Conservation (phyloP, 208 protist species). For the Lotmaria passim region DNA sequence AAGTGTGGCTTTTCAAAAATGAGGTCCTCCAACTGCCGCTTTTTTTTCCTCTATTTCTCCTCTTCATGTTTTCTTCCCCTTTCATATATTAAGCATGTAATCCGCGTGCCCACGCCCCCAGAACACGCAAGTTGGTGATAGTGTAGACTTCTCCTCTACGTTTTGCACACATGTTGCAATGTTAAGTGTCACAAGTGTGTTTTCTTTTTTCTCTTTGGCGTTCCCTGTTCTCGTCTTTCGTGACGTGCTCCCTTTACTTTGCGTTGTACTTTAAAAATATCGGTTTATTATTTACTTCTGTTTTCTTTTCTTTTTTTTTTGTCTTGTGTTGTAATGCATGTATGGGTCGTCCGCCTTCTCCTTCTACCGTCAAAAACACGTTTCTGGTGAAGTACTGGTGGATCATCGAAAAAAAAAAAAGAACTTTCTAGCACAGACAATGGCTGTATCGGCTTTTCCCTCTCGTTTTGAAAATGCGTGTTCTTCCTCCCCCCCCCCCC, state of each 20-base stretch:
- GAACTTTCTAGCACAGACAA: no score
- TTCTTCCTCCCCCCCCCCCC: no score
- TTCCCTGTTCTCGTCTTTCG: neutral
- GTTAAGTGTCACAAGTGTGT: no score
- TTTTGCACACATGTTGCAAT: neutral
- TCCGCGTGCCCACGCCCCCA: no score
- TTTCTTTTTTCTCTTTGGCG: neutral
- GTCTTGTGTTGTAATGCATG: neutral
- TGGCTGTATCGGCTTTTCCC: no score
- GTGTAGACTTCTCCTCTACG: neutral
- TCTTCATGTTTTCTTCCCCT: neutral
- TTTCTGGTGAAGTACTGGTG: neutral
- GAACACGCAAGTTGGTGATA: no score
- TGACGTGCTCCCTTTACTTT: neutral
- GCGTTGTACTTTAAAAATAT: neutral
- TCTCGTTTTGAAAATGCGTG: no score
- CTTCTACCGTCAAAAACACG: neutral
- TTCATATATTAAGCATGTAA: no score
- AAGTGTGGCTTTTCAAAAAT: neutral
- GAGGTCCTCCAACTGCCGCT: neutral
- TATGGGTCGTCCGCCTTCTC: neutral
- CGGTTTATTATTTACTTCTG: neutral
- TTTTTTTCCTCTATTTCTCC: neutral
- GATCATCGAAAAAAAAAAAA: neutral
- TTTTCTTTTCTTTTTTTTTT: neutral